These are phyloP conservation scores for Pisolithus orientalis DNA, from an alignment of 768 basidiomycete species.

Conservation along the genomic window DNA sequence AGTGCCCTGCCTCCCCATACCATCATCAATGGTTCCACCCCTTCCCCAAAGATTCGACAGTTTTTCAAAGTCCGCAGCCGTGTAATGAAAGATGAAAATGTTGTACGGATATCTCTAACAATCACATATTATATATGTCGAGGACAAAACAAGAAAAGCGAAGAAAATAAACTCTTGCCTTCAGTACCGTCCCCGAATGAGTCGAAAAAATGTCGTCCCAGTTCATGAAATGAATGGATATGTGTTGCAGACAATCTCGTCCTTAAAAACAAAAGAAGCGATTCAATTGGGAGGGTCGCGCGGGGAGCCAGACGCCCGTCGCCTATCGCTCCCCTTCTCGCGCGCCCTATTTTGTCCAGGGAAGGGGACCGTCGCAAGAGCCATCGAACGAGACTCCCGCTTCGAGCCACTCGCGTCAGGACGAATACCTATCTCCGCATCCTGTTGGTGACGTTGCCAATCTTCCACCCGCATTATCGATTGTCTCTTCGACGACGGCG, in stretches of 20 bases:
- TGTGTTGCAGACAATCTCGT: not conserved
- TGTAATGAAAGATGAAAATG: not conserved
- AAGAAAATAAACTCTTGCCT: not conserved
- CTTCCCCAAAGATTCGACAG: not conserved
- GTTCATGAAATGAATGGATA: not conserved
- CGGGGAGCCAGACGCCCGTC: slow-evolving; percentile 25
- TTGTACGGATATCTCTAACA: too few relatives aligned
- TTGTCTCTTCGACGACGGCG: slow-evolving; percentile 50
- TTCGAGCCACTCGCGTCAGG: slow-evolving; percentile 14
- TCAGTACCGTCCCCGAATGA: not conserved
- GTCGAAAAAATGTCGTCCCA: not conserved
- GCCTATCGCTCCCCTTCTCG: slow-evolving; percentile 19
- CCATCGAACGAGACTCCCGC: slow-evolving; percentile 18
- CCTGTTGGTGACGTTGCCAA: slow-evolving; percentile 72
- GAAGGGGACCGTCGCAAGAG: slow-evolving; percentile 26
- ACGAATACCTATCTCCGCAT: slow-evolving; percentile 30
- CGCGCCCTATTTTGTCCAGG: slow-evolving; percentile 23
- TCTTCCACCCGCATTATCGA: slow-evolving; percentile 81
- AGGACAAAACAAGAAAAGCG: not conserved
- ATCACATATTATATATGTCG: not conserved
- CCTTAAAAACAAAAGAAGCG: not conserved
- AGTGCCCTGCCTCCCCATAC: not conserved
- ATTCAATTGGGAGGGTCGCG: slow-evolving; percentile 37
- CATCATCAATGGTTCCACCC: not conserved
- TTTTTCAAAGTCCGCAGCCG: slow-evolving; percentile 8